Percentiles rank a stretch among this genome's conserved stretches.
phyloP scores from a whole-genome alignment of 805 yeast genomes.

The Blastobotrys muscicola region DNA sequence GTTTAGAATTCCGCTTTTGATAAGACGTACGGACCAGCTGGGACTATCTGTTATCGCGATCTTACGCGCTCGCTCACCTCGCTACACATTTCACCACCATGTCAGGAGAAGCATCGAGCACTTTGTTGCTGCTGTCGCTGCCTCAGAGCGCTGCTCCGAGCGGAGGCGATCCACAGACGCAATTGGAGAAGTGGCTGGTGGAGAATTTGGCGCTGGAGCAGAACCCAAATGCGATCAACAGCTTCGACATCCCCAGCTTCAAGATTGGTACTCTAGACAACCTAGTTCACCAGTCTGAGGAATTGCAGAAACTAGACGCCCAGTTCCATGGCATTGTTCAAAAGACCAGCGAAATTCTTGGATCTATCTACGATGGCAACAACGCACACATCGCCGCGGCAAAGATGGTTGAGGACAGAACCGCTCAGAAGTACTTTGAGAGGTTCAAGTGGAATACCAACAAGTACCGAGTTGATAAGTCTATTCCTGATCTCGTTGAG shows the following conservation, averaged over 20 bases:
- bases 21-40: no score
- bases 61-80: no score
- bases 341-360: slow-evolving; percentile 70
- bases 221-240: slow-evolving; percentile 41
- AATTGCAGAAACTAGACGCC: slow-evolving; percentile 70
- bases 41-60: no score
- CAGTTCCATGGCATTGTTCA: slow-evolving; percentile 60
- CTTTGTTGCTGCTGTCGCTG: slow-evolving; percentile 38
- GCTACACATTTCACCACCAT: no score
- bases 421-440: slow-evolving; percentile 58
- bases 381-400: slow-evolving; percentile 37
- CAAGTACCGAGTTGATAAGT: slow-evolving; percentile 75
- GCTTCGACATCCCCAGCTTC: slow-evolving; percentile 66
- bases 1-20: no score
- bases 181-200: slow-evolving; percentile 27
- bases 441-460: slow-evolving; percentile 80
- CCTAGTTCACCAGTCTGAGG: slow-evolving; percentile 84
- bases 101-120: no score
- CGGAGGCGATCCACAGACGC: slow-evolving; percentile 31
- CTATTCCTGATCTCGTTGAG: slow-evolving; percentile 66
- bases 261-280: slow-evolving; percentile 93
- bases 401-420: slow-evolving; percentile 42
- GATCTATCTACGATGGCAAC: slow-evolving; percentile 37
- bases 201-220: slow-evolving; percentile 26
- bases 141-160: slow-evolving; percentile 37